Evolutionary conservation across 441 rosid species (phyloP).

Genomic region (Mallotus repandus): DNA sequence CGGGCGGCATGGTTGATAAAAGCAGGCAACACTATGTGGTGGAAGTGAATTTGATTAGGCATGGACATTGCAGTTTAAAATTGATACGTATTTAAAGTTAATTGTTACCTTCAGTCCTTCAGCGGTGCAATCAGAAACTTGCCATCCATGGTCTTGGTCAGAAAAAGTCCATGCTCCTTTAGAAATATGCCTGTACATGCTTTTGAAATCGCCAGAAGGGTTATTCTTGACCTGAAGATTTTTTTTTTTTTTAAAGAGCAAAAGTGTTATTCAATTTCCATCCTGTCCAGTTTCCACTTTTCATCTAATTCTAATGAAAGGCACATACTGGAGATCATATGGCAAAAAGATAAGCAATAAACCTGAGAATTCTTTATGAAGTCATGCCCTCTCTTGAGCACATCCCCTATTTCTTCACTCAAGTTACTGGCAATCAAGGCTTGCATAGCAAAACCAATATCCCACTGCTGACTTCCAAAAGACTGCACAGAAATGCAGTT

Average conservation of each 20-base stretch:
- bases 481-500: constrained; percentile 22
- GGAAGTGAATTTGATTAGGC: not conserved
- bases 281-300: too few relatives aligned
- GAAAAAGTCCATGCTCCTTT: constrained; percentile 61
- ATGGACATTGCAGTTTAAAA: not conserved
- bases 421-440: constrained; percentile 43
- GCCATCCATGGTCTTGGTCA: constrained; percentile 59
- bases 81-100: too few relatives aligned
- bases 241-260: not conserved
- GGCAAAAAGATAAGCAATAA: not conserved
- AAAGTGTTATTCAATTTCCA: too few relatives aligned
- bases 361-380: constrained; percentile 57
- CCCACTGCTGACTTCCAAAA: constrained; percentile 65
- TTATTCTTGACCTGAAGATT: constrained; percentile 39
- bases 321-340: too few relatives aligned
- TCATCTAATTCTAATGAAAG: too few relatives aligned
- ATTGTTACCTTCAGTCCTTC: constrained; percentile 40
- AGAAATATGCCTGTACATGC: constrained; percentile 46
- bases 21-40: constrained; percentile 60
- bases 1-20: constrained; percentile 61
- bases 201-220: constrained; percentile 43
- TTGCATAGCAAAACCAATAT: constrained; percentile 42
- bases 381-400: constrained; percentile 46
- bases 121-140: constrained; percentile 57
- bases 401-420: constrained; percentile 36